These are phyloP conservation scores for Apophysomyces sp. DNA, from an alignment of 371 early-diverging fungal species.

Conservation along the genomic window DNA sequence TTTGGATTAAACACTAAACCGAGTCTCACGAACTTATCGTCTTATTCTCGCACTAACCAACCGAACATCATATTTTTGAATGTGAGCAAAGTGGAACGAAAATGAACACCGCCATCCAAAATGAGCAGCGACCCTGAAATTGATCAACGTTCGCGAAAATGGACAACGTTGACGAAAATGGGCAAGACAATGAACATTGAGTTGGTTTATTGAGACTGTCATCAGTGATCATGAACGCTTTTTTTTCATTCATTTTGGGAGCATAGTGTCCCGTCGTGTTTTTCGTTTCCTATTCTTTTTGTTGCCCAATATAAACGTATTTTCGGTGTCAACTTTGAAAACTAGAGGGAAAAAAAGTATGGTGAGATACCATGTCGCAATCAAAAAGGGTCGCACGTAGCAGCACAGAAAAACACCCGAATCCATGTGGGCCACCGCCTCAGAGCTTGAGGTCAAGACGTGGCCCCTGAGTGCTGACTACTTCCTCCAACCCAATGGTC, in stretches of 20 bases:
- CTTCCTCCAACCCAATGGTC: conserved; percentile 1
- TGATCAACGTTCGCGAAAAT: too few relatives aligned
- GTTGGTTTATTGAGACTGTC: too few relatives aligned
- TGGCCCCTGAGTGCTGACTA: background rate
- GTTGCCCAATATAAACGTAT: background rate
- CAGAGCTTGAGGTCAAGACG: background rate
- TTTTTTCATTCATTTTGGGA: background rate
- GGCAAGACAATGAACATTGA: too few relatives aligned
- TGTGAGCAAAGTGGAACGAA: too few relatives aligned
- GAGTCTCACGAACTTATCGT: too few relatives aligned
- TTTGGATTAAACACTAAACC: too few relatives aligned
- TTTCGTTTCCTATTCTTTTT: background rate
- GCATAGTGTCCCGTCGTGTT: background rate
- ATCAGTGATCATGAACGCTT: too few relatives aligned
- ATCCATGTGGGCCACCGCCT: background rate
- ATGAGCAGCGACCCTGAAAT: too few relatives aligned
- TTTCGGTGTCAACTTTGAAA: background rate
- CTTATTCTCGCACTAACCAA: too few relatives aligned
- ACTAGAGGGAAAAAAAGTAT: background rate
- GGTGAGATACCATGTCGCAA: background rate
- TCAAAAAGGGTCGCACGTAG: background rate
- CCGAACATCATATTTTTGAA: too few relatives aligned
- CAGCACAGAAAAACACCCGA: conserved; percentile 1
- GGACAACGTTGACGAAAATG: too few relatives aligned
- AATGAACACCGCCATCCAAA: too few relatives aligned